Evolutionary conservation across 1,284 basidiomycete species (phyloP).

Genomic region (Grifola frondosa): DNA sequence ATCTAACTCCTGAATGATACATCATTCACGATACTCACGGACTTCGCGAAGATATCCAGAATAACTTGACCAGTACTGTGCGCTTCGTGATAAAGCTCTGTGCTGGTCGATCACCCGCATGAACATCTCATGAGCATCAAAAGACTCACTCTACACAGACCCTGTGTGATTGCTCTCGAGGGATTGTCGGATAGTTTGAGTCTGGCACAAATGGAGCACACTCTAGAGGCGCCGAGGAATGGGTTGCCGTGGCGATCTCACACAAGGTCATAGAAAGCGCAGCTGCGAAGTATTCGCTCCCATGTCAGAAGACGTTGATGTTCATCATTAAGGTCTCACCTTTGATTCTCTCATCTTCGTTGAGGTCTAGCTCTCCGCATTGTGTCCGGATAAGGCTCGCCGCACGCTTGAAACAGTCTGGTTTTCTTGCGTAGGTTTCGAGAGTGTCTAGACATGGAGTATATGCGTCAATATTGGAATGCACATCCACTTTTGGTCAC

Average conservation of each 20-base stretch:
- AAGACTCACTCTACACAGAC: conserved; percentile 30
- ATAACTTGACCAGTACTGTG: conserved; percentile 81
- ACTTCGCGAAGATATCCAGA: conserved; percentile 78
- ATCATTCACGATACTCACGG: conserved; percentile 42
- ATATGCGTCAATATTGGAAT: no score
- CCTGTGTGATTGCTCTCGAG: conserved; percentile 11
- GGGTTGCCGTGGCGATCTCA: conserved; percentile 68
- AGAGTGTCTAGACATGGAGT: conserved; percentile 25
- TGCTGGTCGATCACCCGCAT: background rate
- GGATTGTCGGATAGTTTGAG: conserved; percentile 4
- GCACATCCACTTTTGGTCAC: no score
- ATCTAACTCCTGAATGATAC: conserved; percentile 1
- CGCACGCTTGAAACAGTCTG: conserved; percentile 65
- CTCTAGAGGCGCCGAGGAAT: conserved; percentile 65
- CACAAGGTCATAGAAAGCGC: conserved; percentile 77
- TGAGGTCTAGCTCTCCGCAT: conserved; percentile 58
- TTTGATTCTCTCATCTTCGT: conserved; percentile 58
- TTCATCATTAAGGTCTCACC: conserved; percentile 28
- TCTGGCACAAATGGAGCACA: conserved; percentile 43
- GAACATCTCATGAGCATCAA: background rate
- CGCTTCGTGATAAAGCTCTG: conserved; percentile 71
- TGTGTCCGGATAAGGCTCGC: conserved; percentile 44
- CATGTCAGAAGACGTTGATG: no score
- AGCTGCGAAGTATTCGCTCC: conserved; percentile 42
- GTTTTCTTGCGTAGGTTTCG: conserved; percentile 33